Base-by-base conservation (phyloP, 305 asterid species). In the Fraxinus angustifolia region DNA sequence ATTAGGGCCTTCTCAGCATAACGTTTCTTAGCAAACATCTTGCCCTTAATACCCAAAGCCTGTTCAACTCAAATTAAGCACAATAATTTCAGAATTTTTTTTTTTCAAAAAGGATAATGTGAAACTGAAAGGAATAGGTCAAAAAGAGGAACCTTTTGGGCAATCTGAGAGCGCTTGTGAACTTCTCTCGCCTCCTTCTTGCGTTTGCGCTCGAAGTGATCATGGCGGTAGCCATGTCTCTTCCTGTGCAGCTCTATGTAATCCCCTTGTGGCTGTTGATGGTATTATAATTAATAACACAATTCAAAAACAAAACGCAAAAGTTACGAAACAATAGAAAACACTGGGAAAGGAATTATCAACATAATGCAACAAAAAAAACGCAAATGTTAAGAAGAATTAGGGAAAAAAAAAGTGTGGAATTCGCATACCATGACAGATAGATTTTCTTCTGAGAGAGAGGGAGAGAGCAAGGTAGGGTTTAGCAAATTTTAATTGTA, bases 101-200 rank as follows among this genome's bases (percentile, higher is more conserved):
- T 17, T 40, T 8, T 12, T 33, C 16, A 16, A 6, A 8, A 10
- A 84, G 78, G 28, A 60, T 21, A 31, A 74, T 50, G 19, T n/a
- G 17, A 80, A 75, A 26, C 45, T n/a, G 70, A 79, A 67, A 56
- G 28, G 16, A 30, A 45, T 23, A 50, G 23, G 14, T 67, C 2
- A 0, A 4, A 33, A 23, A 71, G 8, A 70, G 17, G 58, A 10
- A 95, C 99, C 85, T 86, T 89, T 82, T 94, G 98, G 38, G 97
- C 97, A 45, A 82, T 82, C 81, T 88, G 89, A 74, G 99, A 96
- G 75, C 87, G 93, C 89, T 88, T 91, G 88, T 96, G 98, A 86
- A 90, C 97, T 88, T 90, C 97, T 85, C 99, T 97, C 56, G 98
- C 98, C 84, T 94, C 91, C 95, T 89, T 94, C 98, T 94, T 96